Evolutionary conservation across 2,329 filamentous ascomycete species (phyloP).

Genomic region (Fusarium siculi): DNA sequence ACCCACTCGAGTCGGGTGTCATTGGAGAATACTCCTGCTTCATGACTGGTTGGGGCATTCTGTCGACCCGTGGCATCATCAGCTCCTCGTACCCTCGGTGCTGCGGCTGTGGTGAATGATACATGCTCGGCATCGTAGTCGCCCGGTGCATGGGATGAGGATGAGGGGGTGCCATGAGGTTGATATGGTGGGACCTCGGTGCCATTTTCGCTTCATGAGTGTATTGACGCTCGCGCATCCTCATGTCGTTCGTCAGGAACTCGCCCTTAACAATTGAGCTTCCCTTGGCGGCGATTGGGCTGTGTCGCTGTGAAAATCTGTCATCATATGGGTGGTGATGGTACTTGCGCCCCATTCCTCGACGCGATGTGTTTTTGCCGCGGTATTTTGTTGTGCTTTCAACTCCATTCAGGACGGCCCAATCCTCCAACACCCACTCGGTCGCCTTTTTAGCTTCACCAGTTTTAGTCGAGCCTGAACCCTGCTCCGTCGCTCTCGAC

Average conservation of each 20-base stretch:
- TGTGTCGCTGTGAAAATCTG: constrained; percentile 34
- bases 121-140: constrained; percentile 38
- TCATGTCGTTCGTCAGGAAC: constrained; percentile 44
- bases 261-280: constrained; percentile 50
- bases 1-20: constrained; percentile 35
- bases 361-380: constrained; percentile 55
- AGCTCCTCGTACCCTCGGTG: constrained; percentile 36
- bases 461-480: constrained; percentile 4
- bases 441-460: constrained; percentile 70
- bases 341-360: constrained; percentile 24
- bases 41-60: constrained; percentile 29
- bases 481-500: constrained; percentile 10
- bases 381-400: constrained; percentile 87
- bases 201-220: constrained; percentile 35
- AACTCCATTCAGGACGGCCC: constrained; percentile 76
- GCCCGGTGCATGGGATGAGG: constrained; percentile 30
- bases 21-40: constrained; percentile 40
- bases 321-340: constrained; percentile 28
- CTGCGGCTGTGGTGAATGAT: constrained; percentile 28
- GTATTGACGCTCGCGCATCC: constrained; percentile 39
- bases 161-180: constrained; percentile 16
- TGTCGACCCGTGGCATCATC: constrained; percentile 36
- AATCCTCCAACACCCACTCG: constrained; percentile 80
- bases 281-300: constrained; percentile 46
- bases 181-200: constrained; percentile 33